phyloP scores from a whole-genome alignment of 106 monocot species.

The Acanthochlamys bracteata region DNA sequence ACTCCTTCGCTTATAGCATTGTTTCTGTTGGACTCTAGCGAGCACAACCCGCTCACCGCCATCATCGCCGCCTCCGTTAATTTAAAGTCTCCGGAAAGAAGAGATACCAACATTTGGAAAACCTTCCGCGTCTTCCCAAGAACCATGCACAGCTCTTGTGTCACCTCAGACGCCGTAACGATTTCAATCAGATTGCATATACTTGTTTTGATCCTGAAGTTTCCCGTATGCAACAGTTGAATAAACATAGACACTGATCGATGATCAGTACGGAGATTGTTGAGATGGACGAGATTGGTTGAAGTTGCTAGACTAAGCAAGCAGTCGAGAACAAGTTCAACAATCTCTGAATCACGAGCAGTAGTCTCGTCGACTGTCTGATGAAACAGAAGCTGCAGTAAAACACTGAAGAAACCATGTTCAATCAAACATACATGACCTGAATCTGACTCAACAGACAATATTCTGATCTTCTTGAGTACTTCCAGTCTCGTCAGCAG shows the following conservation, averaged over 20 bases:
- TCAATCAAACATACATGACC: constrained; percentile 47
- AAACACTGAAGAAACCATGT: constrained; percentile 49
- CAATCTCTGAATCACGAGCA: constrained; percentile 6
- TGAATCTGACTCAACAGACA: constrained; percentile 64
- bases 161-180: constrained; percentile 18
- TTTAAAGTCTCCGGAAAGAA: constrained; percentile 12
- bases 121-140: constrained; percentile 29
- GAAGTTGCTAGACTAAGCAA: constrained; percentile 25
- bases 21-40: constrained; percentile 20
- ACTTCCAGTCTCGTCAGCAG: constrained; percentile 12
- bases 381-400: constrained; percentile 46
- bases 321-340: constrained; percentile 56
- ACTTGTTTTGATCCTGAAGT: constrained; percentile 31
- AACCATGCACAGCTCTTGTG: constrained; percentile 17
- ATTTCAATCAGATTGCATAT: constrained; percentile 37
- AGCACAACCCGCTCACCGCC: constrained; percentile 48
- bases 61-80: constrained; percentile 34
- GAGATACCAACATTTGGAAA: constrained; percentile 24
- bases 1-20: constrained; percentile 34
- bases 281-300: constrained; percentile 25
- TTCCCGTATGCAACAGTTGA: constrained; percentile 32
- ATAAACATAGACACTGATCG: constrained; percentile 28
- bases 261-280: constrained; percentile 32
- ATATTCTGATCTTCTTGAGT: constrained; percentile 36
- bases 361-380: background rate